phyloP scores from a whole-genome alignment of 2,329 filamentous ascomycete species.

The Talaromyces sp. region DNA sequence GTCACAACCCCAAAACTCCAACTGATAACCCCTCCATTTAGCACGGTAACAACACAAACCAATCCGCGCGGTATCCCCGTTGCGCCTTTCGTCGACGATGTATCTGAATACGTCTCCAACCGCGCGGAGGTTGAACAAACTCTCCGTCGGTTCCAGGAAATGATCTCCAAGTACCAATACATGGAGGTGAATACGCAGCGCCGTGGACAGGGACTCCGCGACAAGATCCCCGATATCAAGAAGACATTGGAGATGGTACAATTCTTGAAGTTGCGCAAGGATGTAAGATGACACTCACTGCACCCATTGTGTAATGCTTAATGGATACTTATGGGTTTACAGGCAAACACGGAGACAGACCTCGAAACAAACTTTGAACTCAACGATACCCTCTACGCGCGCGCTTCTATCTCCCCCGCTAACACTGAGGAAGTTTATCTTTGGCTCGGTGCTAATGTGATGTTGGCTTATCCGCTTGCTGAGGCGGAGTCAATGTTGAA shows the following conservation, averaged over 20 bases:
- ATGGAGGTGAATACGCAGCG: conserved; percentile 95
- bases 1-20: conserved; percentile 9
- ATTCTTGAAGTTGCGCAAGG: conserved; percentile 77
- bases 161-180: conserved; percentile 92
- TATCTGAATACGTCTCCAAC: conserved; percentile 50
- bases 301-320: not conserved
- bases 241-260: conserved; percentile 91
- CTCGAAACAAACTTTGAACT: conserved; percentile 94
- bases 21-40: conserved; percentile 27
- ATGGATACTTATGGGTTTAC: not conserved
- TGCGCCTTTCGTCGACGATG: conserved; percentile 52
- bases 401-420: conserved; percentile 77
- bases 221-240: conserved; percentile 96
- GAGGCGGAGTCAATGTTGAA: conserved; percentile 81
- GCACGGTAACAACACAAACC: conserved; percentile 35
- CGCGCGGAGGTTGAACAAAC: conserved; percentile 51
- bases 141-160: conserved; percentile 51
- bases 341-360: conserved; percentile 51
- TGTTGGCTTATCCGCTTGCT: conserved; percentile 89
- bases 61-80: conserved; percentile 51
- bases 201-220: conserved; percentile 76
- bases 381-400: conserved; percentile 92
- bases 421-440: conserved; percentile 82
- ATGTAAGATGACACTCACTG: conserved; percentile 50
- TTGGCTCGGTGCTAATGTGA: conserved; percentile 98